Evolutionary conservation across 2,329 filamentous ascomycete species (phyloP).

Genomic region (Chaetomiaceae sp.): DNA sequence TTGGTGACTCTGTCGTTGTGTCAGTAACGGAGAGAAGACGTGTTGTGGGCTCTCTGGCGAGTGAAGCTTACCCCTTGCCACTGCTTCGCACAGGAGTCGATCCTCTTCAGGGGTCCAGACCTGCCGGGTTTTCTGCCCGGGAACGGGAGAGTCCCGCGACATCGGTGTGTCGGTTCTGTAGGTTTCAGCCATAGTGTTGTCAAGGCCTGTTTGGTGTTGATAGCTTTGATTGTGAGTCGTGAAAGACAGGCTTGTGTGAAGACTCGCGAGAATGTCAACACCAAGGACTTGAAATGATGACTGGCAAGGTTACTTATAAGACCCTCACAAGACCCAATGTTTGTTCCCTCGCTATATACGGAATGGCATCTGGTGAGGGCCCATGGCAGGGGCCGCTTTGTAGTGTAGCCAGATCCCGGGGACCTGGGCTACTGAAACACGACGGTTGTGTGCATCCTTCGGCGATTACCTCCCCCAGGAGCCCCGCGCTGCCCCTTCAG

Average conservation of each 20-base stretch:
- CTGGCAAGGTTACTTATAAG: background rate
- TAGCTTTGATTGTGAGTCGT: background rate
- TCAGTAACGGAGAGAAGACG: background rate
- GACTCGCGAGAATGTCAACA: background rate
- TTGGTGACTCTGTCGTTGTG: slow-evolving; percentile 17
- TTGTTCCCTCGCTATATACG: no score
- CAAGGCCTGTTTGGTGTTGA: background rate
- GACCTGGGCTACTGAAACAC: slow-evolving; percentile 3
- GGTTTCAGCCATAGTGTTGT: background rate
- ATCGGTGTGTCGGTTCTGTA: background rate
- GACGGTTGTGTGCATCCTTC: background rate
- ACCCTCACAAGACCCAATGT: background rate
- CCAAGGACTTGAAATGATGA: background rate
- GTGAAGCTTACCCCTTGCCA: slow-evolving; percentile 17
- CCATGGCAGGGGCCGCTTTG: background rate
- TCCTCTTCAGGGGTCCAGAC: slow-evolving; percentile 26
- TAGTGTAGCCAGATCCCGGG: slow-evolving; percentile 6
- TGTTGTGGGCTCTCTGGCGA: background rate
- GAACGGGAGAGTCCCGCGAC: background rate
- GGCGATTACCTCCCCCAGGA: background rate
- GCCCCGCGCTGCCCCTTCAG: slow-evolving; percentile 7
- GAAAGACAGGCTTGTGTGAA: background rate
- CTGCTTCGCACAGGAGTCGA: slow-evolving; percentile 20
- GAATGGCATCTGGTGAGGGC: background rate
- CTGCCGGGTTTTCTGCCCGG: slow-evolving; percentile 20